Conservation (phyloP, 305 asterid genomes). For the Salvia sclarea region DNA sequence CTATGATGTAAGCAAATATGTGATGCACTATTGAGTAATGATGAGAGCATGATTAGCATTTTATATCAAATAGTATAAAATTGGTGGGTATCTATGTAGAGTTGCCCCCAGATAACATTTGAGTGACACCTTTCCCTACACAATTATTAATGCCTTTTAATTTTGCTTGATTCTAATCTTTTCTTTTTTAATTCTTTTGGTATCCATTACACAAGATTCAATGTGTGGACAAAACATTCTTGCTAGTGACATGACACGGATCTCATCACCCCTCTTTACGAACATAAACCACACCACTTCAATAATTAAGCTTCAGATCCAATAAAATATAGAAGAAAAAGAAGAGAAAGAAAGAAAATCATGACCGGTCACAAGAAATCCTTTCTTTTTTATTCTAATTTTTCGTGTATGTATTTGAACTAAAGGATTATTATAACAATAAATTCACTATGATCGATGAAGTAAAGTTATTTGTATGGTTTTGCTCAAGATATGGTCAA, state of each 20-base stretch:
- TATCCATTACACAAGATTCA: constrained; percentile 33
- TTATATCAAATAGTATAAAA: constrained; percentile 18
- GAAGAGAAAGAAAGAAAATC: background rate
- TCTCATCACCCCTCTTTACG: constrained; percentile 32
- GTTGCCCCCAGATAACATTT: constrained; percentile 33
- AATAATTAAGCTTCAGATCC: constrained; percentile 9
- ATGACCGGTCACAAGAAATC: background rate
- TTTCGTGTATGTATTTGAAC: too few relatives aligned
- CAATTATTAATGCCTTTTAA: constrained; percentile 41
- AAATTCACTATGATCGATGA: background rate
- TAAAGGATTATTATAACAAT: background rate
- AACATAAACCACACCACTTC: constrained; percentile 23
- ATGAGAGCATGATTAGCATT: constrained; percentile 54
- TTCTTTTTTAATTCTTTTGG: constrained; percentile 29
- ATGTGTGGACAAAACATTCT: constrained; percentile 45
- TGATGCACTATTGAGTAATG: constrained; percentile 37
- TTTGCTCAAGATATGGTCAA: background rate
- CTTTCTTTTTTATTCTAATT: background rate
- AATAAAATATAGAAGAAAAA: background rate
- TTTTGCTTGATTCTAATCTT: constrained; percentile 24
- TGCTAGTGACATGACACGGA: constrained; percentile 49
- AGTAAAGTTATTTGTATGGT: background rate
- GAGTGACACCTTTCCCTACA: constrained; percentile 37
- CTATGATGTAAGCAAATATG: constrained; percentile 23
- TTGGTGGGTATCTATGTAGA: constrained; percentile 25